phyloP scores from a whole-genome alignment of 2,329 filamentous ascomycete species.

The Colletotrichum aenigma region DNA sequence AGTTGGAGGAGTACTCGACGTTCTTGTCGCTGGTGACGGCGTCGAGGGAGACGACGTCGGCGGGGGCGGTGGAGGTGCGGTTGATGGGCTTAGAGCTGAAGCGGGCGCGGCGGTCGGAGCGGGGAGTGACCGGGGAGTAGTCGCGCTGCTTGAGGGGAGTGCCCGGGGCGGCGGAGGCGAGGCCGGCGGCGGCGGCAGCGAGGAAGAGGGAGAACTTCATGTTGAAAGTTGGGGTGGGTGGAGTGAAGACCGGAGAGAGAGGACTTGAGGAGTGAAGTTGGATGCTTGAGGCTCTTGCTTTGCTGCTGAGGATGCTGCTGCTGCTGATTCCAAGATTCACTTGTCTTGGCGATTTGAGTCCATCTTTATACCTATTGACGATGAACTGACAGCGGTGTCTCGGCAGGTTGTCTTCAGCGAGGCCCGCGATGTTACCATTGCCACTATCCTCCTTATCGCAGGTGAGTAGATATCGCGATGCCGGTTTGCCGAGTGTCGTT shows the following conservation, averaged over 20 bases:
- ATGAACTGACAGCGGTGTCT: background rate
- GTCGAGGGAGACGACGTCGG: background rate
- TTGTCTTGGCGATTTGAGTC: background rate
- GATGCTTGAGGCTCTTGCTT: background rate
- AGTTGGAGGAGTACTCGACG: slow-evolving; percentile 29
- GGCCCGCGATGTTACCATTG: background rate
- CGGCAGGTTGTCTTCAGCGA: background rate
- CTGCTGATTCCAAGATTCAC: background rate
- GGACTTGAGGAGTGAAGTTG: background rate
- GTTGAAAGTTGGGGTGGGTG: background rate
- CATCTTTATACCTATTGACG: background rate
- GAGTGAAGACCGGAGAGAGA: background rate
- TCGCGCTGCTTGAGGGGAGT: slow-evolving; percentile 5
- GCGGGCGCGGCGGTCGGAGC: background rate
- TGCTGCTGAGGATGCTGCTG: background rate
- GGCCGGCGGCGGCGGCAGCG: slow-evolving; percentile 15
- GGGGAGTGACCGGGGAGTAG: slow-evolving; percentile 1
- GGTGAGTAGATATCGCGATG: slow-evolving; percentile 3
- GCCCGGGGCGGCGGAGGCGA: slow-evolving; percentile 19
- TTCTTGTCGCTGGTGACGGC: background rate
- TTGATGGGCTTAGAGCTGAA: slow-evolving; percentile 21
- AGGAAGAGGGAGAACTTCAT: slow-evolving; percentile 21
- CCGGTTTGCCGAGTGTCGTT: background rate
- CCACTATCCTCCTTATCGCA: slow-evolving; percentile 8
- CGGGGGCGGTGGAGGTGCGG: background rate